Conservation (phyloP, 441 rosid genomes). For the Cnidoscolus chayamansa region DNA sequence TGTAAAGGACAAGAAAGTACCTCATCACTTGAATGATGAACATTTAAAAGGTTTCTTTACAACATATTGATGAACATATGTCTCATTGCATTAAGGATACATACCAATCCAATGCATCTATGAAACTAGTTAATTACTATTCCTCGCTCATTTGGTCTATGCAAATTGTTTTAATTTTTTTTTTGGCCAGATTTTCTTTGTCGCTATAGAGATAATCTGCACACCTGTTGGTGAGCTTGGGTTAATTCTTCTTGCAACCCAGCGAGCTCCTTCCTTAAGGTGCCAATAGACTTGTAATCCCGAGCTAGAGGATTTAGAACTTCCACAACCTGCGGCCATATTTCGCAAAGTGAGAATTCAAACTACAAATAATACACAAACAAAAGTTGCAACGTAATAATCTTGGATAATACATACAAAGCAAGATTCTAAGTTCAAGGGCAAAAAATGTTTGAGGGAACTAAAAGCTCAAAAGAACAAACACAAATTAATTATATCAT, state of each 20-base stretch:
- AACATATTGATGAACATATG: neutral
- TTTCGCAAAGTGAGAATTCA: conserved; percentile 24
- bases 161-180: neutral
- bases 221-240: conserved; percentile 82
- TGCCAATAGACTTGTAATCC: conserved; percentile 84
- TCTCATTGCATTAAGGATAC: neutral
- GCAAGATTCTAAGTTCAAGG: neutral
- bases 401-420: neutral
- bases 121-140: neutral
- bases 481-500: neutral
- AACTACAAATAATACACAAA: neutral
- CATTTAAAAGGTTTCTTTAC: neutral
- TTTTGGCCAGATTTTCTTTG: neutral
- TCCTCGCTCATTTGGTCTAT: neutral
- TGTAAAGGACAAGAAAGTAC: neutral
- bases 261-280: conserved; percentile 84
- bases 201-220: neutral
- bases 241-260: conserved; percentile 75
- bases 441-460: neutral
- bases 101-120: neutral
- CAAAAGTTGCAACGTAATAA: neutral
- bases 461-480: neutral
- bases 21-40: neutral
- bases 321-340: conserved; percentile 66
- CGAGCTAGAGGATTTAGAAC: conserved; percentile 93